These are phyloP conservation scores for Heliamphora pulchella DNA, from an alignment of 179 eudicot species.

Conservation along the genomic window DNA sequence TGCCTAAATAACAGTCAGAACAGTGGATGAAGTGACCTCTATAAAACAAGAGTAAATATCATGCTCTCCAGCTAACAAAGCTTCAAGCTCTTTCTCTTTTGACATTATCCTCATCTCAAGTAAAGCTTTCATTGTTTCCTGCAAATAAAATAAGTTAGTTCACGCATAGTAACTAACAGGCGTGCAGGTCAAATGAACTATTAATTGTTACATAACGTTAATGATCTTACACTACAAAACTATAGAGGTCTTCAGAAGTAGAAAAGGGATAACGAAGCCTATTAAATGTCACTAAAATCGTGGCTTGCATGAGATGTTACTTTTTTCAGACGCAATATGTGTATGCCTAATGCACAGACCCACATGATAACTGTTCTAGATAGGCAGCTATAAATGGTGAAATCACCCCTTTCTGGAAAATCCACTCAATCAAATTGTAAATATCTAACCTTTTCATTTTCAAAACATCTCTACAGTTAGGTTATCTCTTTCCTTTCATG, in stretches of 20 bases:
- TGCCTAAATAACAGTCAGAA: background rate
- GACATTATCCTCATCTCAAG: conserved; percentile 57
- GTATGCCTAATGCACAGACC: background rate
- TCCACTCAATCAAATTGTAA: background rate
- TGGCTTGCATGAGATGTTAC: background rate
- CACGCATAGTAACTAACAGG: background rate
- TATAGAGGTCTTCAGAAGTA: background rate
- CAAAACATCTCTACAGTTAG: background rate
- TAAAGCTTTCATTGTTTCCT: conserved; percentile 83
- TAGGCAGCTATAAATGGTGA: background rate
- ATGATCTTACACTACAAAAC: background rate
- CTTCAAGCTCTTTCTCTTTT: conserved; percentile 89
- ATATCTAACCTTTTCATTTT: background rate
- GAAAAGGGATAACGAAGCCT: background rate
- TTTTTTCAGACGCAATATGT: background rate
- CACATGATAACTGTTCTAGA: background rate
- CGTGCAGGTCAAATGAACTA: background rate
- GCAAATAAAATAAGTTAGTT: conserved; percentile 13
- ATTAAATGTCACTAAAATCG: background rate
- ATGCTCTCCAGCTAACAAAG: conserved; percentile 80
- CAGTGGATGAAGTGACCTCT: conserved; percentile 46
- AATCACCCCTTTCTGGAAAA: background rate
- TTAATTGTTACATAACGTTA: background rate
- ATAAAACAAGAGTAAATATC: conserved; percentile 92
- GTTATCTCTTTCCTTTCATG: background rate